phyloP scores from a whole-genome alignment of 176 grass and related monocot species.

The Pharus latifolius region DNA sequence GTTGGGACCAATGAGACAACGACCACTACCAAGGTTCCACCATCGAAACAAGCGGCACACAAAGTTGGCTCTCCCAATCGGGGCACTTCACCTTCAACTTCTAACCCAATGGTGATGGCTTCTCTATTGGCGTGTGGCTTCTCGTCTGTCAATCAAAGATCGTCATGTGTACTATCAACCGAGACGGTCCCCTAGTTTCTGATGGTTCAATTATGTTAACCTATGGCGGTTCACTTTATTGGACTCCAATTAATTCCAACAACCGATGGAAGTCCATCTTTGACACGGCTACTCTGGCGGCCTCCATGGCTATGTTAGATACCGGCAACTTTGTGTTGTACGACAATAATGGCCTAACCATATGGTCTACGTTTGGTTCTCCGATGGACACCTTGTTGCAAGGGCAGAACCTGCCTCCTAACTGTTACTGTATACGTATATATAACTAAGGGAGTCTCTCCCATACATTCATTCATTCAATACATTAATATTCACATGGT shows the following conservation, averaged over 20 bases:
- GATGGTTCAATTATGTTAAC: slow-evolving; percentile 16
- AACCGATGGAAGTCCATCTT: slow-evolving; percentile 18
- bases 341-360: not conserved
- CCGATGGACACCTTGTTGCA: slow-evolving; percentile 28
- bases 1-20: not conserved
- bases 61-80: slow-evolving; percentile 28
- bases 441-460: too few relatives aligned
- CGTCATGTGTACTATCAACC: slow-evolving; percentile 26
- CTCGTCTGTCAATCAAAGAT: not conserved
- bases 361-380: slow-evolving; percentile 35
- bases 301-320: slow-evolving; percentile 22
- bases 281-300: not conserved
- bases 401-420: slow-evolving; percentile 19
- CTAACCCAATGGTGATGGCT: slow-evolving; percentile 23
- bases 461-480: too few relatives aligned
- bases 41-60: not conserved
- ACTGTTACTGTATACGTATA: too few relatives aligned
- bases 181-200: slow-evolving; percentile 20
- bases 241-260: slow-evolving; percentile 13
- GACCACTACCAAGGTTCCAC: not conserved
- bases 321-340: slow-evolving; percentile 26
- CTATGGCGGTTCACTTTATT: slow-evolving; percentile 24
- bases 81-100: slow-evolving; percentile 37
- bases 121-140: slow-evolving; percentile 37
- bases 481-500: too few relatives aligned